Evolutionary conservation across 305 asterid species (phyloP), one percentile per base, ranked within the genome.

Genomic region (Solanum hybrid): DNA sequence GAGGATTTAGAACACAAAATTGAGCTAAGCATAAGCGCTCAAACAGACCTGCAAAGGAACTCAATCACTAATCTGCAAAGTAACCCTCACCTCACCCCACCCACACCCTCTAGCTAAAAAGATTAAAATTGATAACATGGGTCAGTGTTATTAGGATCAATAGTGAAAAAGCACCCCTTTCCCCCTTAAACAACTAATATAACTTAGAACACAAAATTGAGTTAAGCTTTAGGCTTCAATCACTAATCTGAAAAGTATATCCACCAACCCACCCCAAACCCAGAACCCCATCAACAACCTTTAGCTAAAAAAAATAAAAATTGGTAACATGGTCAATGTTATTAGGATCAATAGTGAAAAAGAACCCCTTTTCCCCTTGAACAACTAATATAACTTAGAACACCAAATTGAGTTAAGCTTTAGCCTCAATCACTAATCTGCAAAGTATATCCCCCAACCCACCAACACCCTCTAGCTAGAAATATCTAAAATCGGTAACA

Each of bases 1-100:
- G 76, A 46, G 35, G 89, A 86, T 89, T 26, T 46, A 37, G 5
- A 87, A 12, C 34, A 26, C 61, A 24, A 18, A 34, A 35, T 24
- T 75, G 87, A 75, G 37, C 31, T 26, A 95, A 1, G 97, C 98
- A 93, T 94, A 96, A 71, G 93, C 94, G 91, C 98, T 97, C 94
- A 95, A 92, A 87, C 96, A 92, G 42, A 92, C 98, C 97, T 96
- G 95, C 57, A 34, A 77, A 90, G 36, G 37, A 51, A 0, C 31
- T 20, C 74, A 42, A 82, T 82, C 37, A 82, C 37, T 16, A 69
- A 4, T 69, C 18, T 24, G 33, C 76, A 71, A 11, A 71, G 33
- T 71, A 14, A 61, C 71, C 26, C 71, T 0, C 71, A 20, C 26
- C 26, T n/a, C 1, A 33, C 28, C 42, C 81, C 7, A 33, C 24